Conservation (phyloP, 345 rosid species). For the Eucalyptus polybractea region DNA sequence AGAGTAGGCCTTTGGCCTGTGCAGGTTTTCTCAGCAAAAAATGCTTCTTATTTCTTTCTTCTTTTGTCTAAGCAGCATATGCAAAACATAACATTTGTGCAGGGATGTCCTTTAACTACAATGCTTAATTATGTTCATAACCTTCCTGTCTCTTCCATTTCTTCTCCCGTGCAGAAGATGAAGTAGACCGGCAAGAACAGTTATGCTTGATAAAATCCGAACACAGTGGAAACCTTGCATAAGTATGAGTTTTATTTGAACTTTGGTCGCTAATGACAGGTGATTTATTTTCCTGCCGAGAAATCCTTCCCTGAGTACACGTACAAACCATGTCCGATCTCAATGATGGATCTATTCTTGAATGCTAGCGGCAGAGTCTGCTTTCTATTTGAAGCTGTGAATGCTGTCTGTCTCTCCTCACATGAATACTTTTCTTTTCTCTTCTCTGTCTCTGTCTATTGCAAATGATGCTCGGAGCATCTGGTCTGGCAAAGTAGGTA, state of each 20-base stretch:
- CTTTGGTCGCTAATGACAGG: neutral
- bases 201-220: neutral
- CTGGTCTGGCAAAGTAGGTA: neutral
- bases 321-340: neutral
- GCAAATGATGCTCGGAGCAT: neutral
- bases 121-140: neutral
- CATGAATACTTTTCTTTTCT: neutral
- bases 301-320: neutral
- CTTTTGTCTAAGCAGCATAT: neutral
- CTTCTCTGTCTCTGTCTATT: neutral
- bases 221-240: neutral
- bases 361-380: neutral
- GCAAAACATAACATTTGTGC: neutral
- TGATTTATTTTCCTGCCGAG: neutral
- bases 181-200: neutral
- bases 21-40: neutral
- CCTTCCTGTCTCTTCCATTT: neutral
- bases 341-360: neutral
- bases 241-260: neutral
- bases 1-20: neutral
- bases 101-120: neutral
- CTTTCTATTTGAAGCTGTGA: neutral
- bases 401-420: neutral
- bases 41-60: neutral
- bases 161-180: neutral